These are phyloP conservation scores for Trichopus zeylanicus DNA, from an alignment of 116 monocot species.

Conservation along the genomic window DNA sequence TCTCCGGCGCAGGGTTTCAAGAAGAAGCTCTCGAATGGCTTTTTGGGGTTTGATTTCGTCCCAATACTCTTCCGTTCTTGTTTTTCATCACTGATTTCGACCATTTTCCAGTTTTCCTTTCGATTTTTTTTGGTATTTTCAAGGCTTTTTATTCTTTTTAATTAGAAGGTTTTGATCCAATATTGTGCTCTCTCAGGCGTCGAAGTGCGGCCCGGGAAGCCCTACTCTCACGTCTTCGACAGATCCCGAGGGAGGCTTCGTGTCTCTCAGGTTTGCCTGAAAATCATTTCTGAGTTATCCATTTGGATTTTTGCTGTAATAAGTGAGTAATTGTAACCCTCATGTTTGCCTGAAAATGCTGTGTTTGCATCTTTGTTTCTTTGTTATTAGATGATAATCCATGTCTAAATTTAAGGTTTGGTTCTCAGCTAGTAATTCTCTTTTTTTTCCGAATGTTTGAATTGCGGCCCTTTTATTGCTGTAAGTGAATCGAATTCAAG, in stretches of 20 bases:
- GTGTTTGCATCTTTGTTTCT: too few relatives aligned
- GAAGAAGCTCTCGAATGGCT: too few relatives aligned
- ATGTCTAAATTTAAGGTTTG: too few relatives aligned
- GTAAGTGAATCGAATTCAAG: too few relatives aligned
- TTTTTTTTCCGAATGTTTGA: too few relatives aligned
- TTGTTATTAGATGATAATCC: too few relatives aligned
- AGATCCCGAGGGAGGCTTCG: slow-evolving; percentile 53
- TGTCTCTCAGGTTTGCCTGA: slow-evolving; percentile 74
- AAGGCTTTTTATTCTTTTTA: neutral
- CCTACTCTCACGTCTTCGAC: slow-evolving; percentile 46
- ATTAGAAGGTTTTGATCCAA: neutral
- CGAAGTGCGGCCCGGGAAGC: slow-evolving; percentile 73
- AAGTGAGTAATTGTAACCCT: neutral
- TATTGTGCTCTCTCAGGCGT: slow-evolving; percentile 33
- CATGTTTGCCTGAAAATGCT: too few relatives aligned
- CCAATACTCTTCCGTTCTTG: neutral
- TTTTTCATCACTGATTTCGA: too few relatives aligned
- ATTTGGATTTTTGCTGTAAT: neutral
- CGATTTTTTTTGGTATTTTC: neutral
- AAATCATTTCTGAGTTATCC: too few relatives aligned
- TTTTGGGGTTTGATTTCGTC: slow-evolving; percentile 2
- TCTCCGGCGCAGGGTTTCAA: too few relatives aligned
- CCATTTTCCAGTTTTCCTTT: neutral
- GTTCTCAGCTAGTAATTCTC: too few relatives aligned
- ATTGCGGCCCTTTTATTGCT: too few relatives aligned